phyloP scores from a whole-genome alignment of 108 stramenopile genomes.

The Discostella pseudostelligera region DNA sequence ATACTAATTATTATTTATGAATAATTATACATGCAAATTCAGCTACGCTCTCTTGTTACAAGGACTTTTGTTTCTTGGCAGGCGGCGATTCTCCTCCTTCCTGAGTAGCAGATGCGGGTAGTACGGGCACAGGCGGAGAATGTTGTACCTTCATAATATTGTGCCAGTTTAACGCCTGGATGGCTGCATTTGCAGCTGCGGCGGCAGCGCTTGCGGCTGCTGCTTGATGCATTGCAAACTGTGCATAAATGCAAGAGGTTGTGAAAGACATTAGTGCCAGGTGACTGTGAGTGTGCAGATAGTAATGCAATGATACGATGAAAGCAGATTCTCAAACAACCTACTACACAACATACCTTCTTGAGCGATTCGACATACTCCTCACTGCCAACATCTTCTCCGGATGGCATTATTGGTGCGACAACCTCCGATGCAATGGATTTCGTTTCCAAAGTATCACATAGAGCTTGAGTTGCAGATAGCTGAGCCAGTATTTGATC shows the following conservation, averaged over 20 bases:
- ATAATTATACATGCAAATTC: too few relatives aligned
- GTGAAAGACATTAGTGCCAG: too few relatives aligned
- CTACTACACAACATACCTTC: constrained; percentile 10
- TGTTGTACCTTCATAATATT: constrained; percentile 15
- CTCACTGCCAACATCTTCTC: constrained; percentile 7
- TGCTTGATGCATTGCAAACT: constrained; percentile 18
- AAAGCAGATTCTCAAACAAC: too few relatives aligned
- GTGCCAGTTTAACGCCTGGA: constrained; percentile 26
- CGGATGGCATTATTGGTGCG: neutral
- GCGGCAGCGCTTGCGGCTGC: constrained; percentile 34
- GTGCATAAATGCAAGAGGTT: neutral
- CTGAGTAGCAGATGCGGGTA: too few relatives aligned
- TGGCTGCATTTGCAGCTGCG: constrained; percentile 30
- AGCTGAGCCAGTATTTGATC: constrained; percentile 13
- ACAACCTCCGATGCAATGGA: neutral
- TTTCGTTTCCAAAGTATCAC: constrained; percentile 17
- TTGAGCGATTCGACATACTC: constrained; percentile 24
- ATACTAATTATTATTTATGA: too few relatives aligned
- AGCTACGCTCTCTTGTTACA: too few relatives aligned
- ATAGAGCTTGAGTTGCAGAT: constrained; percentile 11
- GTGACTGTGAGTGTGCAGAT: too few relatives aligned
- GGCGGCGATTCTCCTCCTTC: too few relatives aligned
- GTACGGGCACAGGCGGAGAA: too few relatives aligned
- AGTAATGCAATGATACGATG: too few relatives aligned
- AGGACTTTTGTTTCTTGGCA: too few relatives aligned